phyloP scores from a whole-genome alignment of 257 asterid species.

The Solanum chilense region DNA sequence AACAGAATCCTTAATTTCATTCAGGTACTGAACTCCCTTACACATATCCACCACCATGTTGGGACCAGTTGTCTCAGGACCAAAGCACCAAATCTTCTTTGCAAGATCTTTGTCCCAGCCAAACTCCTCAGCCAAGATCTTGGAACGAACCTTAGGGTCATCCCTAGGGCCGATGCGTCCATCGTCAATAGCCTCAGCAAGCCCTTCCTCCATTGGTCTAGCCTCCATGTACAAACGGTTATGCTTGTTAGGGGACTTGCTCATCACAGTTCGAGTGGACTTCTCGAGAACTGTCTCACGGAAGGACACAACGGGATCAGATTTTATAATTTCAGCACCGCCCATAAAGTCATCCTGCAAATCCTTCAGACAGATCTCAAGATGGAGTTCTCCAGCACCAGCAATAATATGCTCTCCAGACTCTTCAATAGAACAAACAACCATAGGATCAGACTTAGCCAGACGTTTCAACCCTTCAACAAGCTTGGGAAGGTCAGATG shows the following conservation, averaged over 20 bases:
- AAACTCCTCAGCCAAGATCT: constrained; percentile 30
- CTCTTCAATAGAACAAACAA: constrained; percentile 30
- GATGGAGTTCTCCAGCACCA: constrained; percentile 35
- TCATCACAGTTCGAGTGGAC: constrained; percentile 21
- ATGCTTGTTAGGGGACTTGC: constrained; percentile 34
- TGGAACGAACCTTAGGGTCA: constrained; percentile 22
- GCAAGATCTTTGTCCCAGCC: constrained; percentile 48
- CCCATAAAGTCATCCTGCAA: constrained; percentile 32
- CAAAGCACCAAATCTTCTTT: constrained; percentile 41
- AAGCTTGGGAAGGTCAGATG: constrained; percentile 37
- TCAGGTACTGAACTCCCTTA: constrained; percentile 36
- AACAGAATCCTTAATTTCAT: constrained; percentile 40
- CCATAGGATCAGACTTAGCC: constrained; percentile 38
- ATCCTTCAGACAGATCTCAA: constrained; percentile 30
- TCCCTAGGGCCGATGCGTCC: constrained; percentile 40
- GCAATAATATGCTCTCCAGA: constrained; percentile 35
- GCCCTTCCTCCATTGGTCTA: constrained; percentile 30
- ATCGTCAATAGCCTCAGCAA: constrained; percentile 34
- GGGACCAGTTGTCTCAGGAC: constrained; percentile 40
- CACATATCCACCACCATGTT: constrained; percentile 42
- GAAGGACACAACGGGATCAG: constrained; percentile 30
- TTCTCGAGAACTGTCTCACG: constrained; percentile 27
- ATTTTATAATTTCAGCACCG: constrained; percentile 18
- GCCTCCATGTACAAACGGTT: constrained; percentile 37
- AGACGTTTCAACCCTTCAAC: constrained; percentile 36